These are phyloP conservation scores for Solanum pimpinellifolium DNA, from an alignment of 257 asterid genomes.

Conservation along the genomic window DNA sequence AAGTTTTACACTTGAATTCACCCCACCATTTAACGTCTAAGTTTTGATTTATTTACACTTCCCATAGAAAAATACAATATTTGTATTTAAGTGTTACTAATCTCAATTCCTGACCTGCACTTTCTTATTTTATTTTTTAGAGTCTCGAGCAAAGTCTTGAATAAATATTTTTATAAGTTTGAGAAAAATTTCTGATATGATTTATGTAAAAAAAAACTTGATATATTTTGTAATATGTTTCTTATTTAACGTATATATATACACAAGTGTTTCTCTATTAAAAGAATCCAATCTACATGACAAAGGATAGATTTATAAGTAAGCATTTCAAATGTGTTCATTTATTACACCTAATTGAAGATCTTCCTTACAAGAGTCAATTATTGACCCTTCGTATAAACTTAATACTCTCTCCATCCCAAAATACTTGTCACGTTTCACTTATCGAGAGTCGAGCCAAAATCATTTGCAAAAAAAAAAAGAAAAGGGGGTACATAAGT, in stretches of 20 bases:
- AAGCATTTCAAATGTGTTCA: not conserved
- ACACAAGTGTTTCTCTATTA: not conserved
- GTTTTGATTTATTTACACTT: too few relatives aligned
- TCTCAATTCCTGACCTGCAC: too few relatives aligned
- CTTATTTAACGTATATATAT: not conserved
- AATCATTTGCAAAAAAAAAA: not conserved
- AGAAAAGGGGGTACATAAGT: not conserved
- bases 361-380: not conserved
- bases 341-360: not conserved
- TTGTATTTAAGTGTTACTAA: not conserved
- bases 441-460: not conserved
- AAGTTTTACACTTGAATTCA: not conserved
- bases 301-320: not conserved
- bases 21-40: not conserved
- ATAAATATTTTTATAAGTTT: too few relatives aligned
- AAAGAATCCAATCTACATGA: not conserved
- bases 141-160: not conserved
- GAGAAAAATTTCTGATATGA: not conserved
- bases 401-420: not conserved
- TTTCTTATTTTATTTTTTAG: too few relatives aligned
- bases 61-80: not conserved
- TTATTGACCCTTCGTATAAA: not conserved
- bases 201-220: not conserved
- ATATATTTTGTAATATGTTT: not conserved
- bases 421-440: not conserved